These are phyloP conservation scores for Leccinum broughii DNA, from an alignment of 768 basidiomycete species.

Conservation along the genomic window DNA sequence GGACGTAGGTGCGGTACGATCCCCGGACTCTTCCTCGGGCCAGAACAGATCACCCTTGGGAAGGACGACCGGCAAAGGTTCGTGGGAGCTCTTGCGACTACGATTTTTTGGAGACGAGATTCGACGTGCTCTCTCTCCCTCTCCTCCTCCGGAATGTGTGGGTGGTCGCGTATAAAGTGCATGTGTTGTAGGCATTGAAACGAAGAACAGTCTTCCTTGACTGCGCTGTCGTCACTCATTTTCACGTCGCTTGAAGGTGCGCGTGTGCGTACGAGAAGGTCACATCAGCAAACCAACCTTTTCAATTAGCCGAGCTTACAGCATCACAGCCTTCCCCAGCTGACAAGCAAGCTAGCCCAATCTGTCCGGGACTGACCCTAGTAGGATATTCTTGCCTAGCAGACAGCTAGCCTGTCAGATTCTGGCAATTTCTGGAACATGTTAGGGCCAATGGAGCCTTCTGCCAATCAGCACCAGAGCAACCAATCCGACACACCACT, in stretches of 20 bases:
- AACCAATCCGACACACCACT: too few relatives aligned
- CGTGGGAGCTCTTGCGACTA: constrained; percentile 21
- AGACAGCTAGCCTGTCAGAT: too few relatives aligned
- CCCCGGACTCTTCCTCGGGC: constrained; percentile 10
- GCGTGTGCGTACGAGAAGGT: constrained; percentile 39
- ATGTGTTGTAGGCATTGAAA: constrained; percentile 36
- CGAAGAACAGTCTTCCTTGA: constrained; percentile 51
- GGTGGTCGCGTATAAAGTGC: constrained; percentile 47
- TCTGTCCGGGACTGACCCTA: too few relatives aligned
- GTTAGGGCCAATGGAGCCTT: too few relatives aligned
- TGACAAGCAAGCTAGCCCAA: too few relatives aligned
- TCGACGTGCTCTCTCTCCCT: constrained; percentile 44
- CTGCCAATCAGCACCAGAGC: too few relatives aligned
- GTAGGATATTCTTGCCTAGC: too few relatives aligned
- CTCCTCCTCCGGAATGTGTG: constrained; percentile 74
- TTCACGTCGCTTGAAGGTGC: constrained; percentile 73
- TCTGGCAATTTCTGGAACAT: too few relatives aligned
- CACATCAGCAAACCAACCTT: too few relatives aligned
- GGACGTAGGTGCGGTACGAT: constrained; percentile 10
- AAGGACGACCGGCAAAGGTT: constrained; percentile 38
- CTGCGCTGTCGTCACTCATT: constrained; percentile 80
- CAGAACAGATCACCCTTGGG: constrained; percentile 16
- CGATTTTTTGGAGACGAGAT: constrained; percentile 26
- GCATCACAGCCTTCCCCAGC: too few relatives aligned
- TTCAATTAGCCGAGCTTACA: too few relatives aligned